Percentiles rank a stretch among this genome's conserved stretches.
Evolutionary conservation across 495 filamentous ascomycete species (phyloP).

Genomic region (Aspergillus panamensis): DNA sequence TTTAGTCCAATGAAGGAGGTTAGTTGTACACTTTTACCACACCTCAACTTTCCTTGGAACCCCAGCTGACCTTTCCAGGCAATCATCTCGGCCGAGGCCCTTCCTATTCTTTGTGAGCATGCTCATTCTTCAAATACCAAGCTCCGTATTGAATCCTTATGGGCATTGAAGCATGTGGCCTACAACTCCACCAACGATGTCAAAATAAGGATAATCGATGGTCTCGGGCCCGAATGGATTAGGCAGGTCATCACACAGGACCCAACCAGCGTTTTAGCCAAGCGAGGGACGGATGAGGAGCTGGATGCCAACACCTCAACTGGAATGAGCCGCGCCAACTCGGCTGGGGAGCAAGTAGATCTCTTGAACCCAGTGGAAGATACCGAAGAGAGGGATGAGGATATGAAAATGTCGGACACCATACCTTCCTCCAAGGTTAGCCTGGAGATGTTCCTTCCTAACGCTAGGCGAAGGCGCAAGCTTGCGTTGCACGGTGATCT

Average conservation of each 20-base stretch:
- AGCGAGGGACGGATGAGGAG: conserved; percentile 39
- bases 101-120: conserved; percentile 77
- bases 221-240: conserved; percentile 75
- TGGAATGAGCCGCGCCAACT: conserved; percentile 61
- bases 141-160: conserved; percentile 75
- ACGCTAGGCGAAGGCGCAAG: conserved; percentile 42
- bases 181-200: conserved; percentile 60
- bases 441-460: conserved; percentile 40
- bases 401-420: conserved; percentile 59
- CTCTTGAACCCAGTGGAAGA: conserved; percentile 59
- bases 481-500: conserved; percentile 48
- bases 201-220: conserved; percentile 72
- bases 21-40: conserved; percentile 27
- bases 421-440: conserved; percentile 42
- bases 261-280: conserved; percentile 30
- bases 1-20: conserved; percentile 89
- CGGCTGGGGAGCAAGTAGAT: conserved; percentile 61
- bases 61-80: conserved; percentile 45
- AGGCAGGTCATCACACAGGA: conserved; percentile 63
- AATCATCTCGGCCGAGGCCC: conserved; percentile 70
- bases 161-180: conserved; percentile 89
- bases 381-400: conserved; percentile 59
- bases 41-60: background rate
- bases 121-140: conserved; percentile 71
- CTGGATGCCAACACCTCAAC: conserved; percentile 34